Evolutionary conservation across 352 stramenopile genomes (phyloP).

Genomic region (Phytopythium oedochilum): DNA sequence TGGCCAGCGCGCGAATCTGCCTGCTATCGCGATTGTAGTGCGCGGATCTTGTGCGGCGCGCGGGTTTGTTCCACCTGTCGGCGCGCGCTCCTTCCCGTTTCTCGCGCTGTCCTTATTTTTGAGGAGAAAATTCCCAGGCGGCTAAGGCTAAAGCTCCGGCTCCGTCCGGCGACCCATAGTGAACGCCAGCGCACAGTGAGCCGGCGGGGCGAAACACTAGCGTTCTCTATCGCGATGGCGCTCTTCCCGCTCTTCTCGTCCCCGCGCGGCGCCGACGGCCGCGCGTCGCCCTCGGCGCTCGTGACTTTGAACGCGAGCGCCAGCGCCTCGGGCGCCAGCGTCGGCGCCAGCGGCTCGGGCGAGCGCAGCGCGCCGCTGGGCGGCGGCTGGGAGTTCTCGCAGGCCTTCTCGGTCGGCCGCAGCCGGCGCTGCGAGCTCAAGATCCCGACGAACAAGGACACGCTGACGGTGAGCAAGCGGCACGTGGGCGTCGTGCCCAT

Average conservation of each 20-base stretch:
- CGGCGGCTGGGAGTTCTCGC: constrained; percentile 38
- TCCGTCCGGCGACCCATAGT: no score
- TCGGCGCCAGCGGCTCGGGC: not conserved
- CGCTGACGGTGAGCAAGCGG: constrained; percentile 71
- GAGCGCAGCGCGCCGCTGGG: constrained; percentile 3
- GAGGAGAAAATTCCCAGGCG: no score
- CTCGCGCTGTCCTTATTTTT: no score
- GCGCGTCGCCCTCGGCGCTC: not conserved
- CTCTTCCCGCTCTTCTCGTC: constrained; percentile 5
- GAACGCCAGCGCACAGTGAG: no score
- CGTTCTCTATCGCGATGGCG: not conserved
- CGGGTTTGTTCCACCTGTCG: no score
- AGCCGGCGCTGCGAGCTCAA: constrained; percentile 66
- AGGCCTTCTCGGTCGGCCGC: constrained; percentile 63
- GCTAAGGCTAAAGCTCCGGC: no score
- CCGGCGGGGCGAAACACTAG: not conserved
- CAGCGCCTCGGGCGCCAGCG: not conserved
- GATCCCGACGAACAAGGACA: constrained; percentile 66
- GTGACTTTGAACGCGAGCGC: not conserved
- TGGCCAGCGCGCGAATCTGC: no score
- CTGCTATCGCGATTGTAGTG: no score
- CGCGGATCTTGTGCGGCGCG: no score
- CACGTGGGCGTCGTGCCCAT: constrained; percentile 61
- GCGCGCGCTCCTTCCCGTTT: no score
- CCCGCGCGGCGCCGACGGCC: not conserved